Evolutionary conservation across 2,329 filamentous ascomycete species (phyloP).

Genomic region (Hawksworthiomyces lignivorus): DNA sequence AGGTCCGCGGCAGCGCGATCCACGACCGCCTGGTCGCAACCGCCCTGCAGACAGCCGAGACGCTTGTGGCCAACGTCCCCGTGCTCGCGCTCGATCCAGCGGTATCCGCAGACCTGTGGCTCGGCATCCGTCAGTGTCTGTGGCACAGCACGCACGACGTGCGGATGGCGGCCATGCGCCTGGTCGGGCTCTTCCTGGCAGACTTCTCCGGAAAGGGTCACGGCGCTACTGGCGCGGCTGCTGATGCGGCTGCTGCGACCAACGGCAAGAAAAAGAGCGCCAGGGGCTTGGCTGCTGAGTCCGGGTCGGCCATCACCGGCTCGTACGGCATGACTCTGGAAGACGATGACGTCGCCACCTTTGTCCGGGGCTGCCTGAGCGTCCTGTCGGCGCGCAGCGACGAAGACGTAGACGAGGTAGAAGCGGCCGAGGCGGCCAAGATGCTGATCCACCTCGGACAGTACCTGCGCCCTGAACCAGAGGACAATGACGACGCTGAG

Average conservation of each 20-base stretch:
- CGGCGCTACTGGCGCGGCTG: no score
- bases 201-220: no score
- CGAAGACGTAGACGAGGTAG: constrained; percentile 57
- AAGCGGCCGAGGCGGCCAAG: constrained; percentile 72
- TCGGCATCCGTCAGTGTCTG: constrained; percentile 57
- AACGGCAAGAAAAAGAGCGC: constrained; percentile 31
- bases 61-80: constrained; percentile 61
- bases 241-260: constrained; percentile 49
- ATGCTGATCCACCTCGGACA: constrained; percentile 76
- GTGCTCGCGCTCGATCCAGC: constrained; percentile 48
- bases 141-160: constrained; percentile 66
- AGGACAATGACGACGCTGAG: constrained; percentile 34
- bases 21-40: constrained; percentile 57
- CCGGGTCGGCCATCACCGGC: constrained; percentile 30
- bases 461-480: constrained; percentile 49
- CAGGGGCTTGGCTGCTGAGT: neutral
- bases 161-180: constrained; percentile 65
- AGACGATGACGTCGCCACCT: constrained; percentile 54
- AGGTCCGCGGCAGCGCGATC: constrained; percentile 45
- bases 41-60: constrained; percentile 60
- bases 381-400: constrained; percentile 46
- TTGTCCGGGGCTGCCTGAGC: constrained; percentile 41
- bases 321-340: constrained; percentile 64
- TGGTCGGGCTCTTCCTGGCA: constrained; percentile 70
- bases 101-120: constrained; percentile 58